Evolutionary conservation across 805 yeast species (phyloP), one percentile per base, ranked within the genome.

Genomic region (Cyberlindnera americana): DNA sequence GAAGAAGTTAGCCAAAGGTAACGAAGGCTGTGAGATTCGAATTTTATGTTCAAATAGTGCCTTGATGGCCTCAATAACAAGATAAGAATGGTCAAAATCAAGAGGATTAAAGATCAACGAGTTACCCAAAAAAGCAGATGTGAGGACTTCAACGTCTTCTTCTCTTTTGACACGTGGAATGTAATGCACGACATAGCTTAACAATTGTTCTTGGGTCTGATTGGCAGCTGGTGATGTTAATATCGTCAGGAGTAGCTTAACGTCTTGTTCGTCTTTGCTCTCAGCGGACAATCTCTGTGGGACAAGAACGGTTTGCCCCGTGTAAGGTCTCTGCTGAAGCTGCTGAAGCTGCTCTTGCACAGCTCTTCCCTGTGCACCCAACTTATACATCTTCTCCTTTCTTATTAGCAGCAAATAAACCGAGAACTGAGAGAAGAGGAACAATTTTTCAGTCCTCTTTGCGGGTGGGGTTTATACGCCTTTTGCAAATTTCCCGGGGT

Each of bases 31-130:
- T 12, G 75, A 69, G 6, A 70, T 57, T 37, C 53, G 54, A 25
- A 72, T 51, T 47, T 73, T 73, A 41, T 62, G 66, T 37, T 72
- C 77, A 12, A 67, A 51, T 12, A 68, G 57, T 13, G 72, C 56
- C 52, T 71, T 72, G 43, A 70, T 62, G 6, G 69, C 77, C 47
- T 73, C 78, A n/a, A 72, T 59, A 4, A 72, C 64, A 25, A 62
- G 43, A 47, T 70, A 71, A 24, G 59, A 56, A 6, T 57, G 61
- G 7, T 43, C 44, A 19, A 49, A 29, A 19, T 38, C 27, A 14
- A 23, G 29, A 12, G 46, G 30, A 25, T 40, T 34, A 2, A 66
- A 71, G 29, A 69, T 57, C 1, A 55, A 46, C 0, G 65, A 58
- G 37, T 59, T 65, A 40, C 62, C 60, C 39, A 72, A 53, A 36